Evolutionary conservation across 176 grass and related monocot species (phyloP), one percentile per base, ranked within the genome.

Genomic region (Zoysia japonica): DNA sequence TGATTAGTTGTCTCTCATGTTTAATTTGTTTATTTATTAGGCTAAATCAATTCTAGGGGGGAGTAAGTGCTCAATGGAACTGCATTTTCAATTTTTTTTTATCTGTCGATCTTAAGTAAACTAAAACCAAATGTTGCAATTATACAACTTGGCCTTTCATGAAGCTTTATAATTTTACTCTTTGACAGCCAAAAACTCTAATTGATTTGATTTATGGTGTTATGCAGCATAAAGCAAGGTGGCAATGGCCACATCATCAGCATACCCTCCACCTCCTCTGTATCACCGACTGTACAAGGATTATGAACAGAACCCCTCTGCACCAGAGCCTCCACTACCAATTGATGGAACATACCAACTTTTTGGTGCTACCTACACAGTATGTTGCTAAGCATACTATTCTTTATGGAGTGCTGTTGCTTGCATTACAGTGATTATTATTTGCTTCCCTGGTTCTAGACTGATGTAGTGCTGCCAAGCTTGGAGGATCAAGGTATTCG

Each of bases 231-330:
- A 83, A 68, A 45, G 69, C 28, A 17, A 66, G 75, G 68, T 86
- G 81, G 71, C 88, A 57, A 88, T 87, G 82, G 87, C 83, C 37
- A 86, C 92, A 16, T 89, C 94, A 9, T 90, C 95, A 46, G 80
- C 96, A 7, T 98, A 79, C 56, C 90, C 90, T 46, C 90, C 92
- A 19, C 92, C 90, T 19, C 96, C 90, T 72, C 95, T 88, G 1
- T 99, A 84, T 80, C 93, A 99, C 86, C 86, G 81, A 47, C 43
- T 99, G 3, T 99, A 95, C 82, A 93, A 88, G 60, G 88, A 99
- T 70, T 99, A 88, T 3, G 41, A 78, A 72, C 78, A 90, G 7
- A 86, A 99, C 63, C 88, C 90, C 3, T 93, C 92, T 53, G 84
- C 82, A 13, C 96, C 92, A 2, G 74, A 90, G 17, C 92, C 96